Evolutionary conservation across 352 stramenopile species (phyloP).

Genomic region (Phytophthora crassamura): DNA sequence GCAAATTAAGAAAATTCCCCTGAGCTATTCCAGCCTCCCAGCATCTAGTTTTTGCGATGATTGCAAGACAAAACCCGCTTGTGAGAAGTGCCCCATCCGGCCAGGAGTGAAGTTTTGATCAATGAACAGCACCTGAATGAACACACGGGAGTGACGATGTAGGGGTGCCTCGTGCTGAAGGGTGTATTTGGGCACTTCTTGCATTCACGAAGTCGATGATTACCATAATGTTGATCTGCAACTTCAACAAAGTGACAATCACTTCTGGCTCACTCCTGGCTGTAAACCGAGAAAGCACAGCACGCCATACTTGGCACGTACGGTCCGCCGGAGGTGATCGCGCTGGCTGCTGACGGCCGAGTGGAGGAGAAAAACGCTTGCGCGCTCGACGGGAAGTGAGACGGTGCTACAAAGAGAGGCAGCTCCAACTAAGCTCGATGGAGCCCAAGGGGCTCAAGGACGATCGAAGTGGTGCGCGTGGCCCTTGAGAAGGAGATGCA

Average conservation of each 20-base stretch:
- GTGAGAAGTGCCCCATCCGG: too few relatives aligned
- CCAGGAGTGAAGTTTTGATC: too few relatives aligned
- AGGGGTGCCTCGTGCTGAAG: too few relatives aligned
- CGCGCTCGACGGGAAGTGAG: slow-evolving; percentile 1
- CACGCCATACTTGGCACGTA: not conserved
- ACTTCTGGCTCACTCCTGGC: slow-evolving; percentile 9
- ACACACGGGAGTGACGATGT: too few relatives aligned
- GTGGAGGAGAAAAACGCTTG: not conserved
- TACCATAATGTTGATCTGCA: not conserved
- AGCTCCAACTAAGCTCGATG: slow-evolving; percentile 1
- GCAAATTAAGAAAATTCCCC: too few relatives aligned
- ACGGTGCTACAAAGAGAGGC: not conserved
- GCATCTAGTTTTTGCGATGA: too few relatives aligned
- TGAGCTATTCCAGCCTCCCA: too few relatives aligned
- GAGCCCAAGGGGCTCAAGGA: not conserved
- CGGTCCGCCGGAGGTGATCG: not conserved
- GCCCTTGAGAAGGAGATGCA: slow-evolving; percentile 15
- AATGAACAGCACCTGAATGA: too few relatives aligned
- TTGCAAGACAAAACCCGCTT: too few relatives aligned
- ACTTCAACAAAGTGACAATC: slow-evolving; percentile 14
- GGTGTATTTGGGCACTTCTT: too few relatives aligned
- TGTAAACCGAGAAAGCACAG: not conserved
- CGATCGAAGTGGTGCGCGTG: slow-evolving; percentile 3
- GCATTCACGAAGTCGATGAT: too few relatives aligned
- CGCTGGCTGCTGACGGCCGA: not conserved